Evolutionary conservation across 495 filamentous ascomycete species (phyloP), one percentile per base, ranked within the genome.

Genomic region (Cudoniella acicularis): DNA sequence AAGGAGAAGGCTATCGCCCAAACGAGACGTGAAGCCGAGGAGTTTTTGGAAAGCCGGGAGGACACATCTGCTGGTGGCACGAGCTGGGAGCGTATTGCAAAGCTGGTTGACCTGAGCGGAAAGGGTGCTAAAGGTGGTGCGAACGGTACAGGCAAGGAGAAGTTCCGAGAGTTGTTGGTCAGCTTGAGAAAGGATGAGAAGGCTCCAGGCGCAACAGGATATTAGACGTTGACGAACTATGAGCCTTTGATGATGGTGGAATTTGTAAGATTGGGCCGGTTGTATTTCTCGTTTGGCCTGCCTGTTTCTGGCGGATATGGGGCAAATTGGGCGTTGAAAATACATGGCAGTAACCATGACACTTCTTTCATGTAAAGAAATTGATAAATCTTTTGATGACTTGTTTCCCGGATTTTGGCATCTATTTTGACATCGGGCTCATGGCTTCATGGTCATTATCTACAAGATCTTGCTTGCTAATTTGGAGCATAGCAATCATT

Each of bases 71-170:
- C 89, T 1, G 94, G 95, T 22, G 94, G 94, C 25, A 99, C 95
- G 8, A 92, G 90, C 80, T 99, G 94, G 94, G 94, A 98, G 76
- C 85, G 95, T 56, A 98, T 99, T 71, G 88, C 92, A 1, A 98
- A 97, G 76, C 70, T 98, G 64, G 94, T 97, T 25, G 94, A 99
- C 74, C 75, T 99, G 56, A 96, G 90, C 69, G 94, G 95, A 50
- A 98, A 98, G 78, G 91, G 92, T 10, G 78, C 83, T 46, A 87
- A 84, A 67, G 91, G 90, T 57, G 92, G 92, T 67, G 89, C 87
- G 22, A 85, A 81, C 22, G 92, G 92, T 55, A 93, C 87, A 51
- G 91, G 91, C 63, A 99, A 98, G 81, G 89, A 93, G 71, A 87
- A 88, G 59, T 98, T 98, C 80, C 87, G 94, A 57, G 92, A 98